Evolutionary conservation across 305 asterid species (phyloP).

Genomic region (Ilex paraguariensis): DNA sequence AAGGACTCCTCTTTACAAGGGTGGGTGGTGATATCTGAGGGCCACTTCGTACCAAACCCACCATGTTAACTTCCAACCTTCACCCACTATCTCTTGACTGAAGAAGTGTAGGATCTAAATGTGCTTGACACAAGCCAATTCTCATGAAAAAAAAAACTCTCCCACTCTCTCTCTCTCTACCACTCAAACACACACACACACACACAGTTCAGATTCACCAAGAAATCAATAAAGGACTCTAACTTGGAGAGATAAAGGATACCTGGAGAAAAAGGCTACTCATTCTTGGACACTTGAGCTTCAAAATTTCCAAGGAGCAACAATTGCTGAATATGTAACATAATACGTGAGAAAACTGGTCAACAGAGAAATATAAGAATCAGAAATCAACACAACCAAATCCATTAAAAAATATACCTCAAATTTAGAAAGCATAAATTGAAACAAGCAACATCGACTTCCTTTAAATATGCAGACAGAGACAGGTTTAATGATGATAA

Average conservation of each 20-base stretch:
- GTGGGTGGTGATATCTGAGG: too few species aligned
- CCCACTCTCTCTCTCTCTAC: too few species aligned
- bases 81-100: too few species aligned
- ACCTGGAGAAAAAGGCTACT: conserved; percentile 99
- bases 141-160: too few species aligned
- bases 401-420: conserved; percentile 51
- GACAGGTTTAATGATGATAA: conserved; percentile 86
- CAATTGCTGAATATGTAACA: conserved; percentile 62
- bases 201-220: not conserved
- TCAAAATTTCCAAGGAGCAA: conserved; percentile 75
- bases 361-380: conserved; percentile 1
- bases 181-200: too few species aligned
- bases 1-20: too few species aligned
- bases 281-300: conserved; percentile 86
- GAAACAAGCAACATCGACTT: conserved; percentile 80
- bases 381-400: conserved; percentile 11
- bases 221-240: conserved; percentile 2
- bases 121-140: too few species aligned
- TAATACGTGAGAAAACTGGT: not conserved
- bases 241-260: conserved; percentile 10
- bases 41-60: too few species aligned
- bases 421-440: conserved; percentile 76
- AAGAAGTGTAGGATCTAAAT: too few species aligned
- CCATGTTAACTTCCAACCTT: too few species aligned
- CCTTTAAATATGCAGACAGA: conserved; percentile 81